Conservation (phyloP, 371 early-diverging fungal species). For the Rhizopus sp. region DNA sequence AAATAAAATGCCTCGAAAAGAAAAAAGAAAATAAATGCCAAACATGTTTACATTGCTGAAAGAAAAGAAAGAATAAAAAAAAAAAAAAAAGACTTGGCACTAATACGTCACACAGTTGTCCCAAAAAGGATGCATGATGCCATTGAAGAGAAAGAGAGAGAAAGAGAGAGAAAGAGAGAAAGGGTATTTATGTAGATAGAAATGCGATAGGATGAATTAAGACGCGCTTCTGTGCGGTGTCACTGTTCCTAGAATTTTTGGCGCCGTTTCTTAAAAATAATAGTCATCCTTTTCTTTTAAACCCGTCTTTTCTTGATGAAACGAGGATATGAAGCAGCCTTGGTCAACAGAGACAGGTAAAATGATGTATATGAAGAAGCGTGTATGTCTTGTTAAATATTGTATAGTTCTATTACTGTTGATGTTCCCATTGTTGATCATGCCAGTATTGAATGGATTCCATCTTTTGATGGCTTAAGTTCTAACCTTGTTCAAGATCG, state of each 20-base stretch:
- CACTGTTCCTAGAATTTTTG: slow-evolving; percentile 1
- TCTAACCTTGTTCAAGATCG: slow-evolving; percentile 19
- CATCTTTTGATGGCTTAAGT: slow-evolving; percentile 1
- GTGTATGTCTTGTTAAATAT: too few relatives aligned
- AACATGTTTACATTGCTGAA: not conserved
- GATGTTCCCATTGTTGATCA: slow-evolving; percentile 98
- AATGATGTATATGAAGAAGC: not conserved
- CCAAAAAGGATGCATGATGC: not conserved
- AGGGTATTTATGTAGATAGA: too few relatives aligned
- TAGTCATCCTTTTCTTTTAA: not conserved
- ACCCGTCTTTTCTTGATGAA: slow-evolving; percentile 4
- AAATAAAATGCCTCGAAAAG: slow-evolving; percentile 23
- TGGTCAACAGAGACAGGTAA: slow-evolving; percentile 5
- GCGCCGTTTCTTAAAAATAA: too few relatives aligned
- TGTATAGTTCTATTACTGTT: slow-evolving; percentile 64
- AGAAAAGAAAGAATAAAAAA: slow-evolving; percentile 9
- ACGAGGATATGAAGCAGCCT: not conserved
- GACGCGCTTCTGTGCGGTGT: too few relatives aligned
- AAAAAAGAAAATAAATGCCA: slow-evolving; percentile 10
- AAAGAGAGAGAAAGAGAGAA: too few relatives aligned
- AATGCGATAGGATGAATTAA: too few relatives aligned
- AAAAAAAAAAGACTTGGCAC: slow-evolving; percentile 6
- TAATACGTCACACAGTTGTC: not conserved
- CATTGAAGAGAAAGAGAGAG: too few relatives aligned
- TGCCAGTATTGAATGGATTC: slow-evolving; percentile 7